Conservation (phyloP, 129 eudicot species). For the Erigeron canadensis region DNA sequence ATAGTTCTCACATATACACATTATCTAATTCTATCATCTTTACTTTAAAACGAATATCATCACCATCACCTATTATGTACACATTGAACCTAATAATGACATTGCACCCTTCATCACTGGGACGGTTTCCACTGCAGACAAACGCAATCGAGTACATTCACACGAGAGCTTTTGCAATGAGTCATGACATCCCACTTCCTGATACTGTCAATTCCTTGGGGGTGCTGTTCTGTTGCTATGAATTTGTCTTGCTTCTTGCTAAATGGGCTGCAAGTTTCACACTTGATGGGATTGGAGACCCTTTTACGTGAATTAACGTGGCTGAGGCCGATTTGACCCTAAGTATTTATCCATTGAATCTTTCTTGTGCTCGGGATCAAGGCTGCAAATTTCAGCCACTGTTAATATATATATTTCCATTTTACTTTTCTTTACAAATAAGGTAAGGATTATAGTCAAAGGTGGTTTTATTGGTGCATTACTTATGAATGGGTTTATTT, state of each 20-base stretch:
- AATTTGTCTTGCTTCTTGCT: slow-evolving; percentile 20
- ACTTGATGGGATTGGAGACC: slow-evolving; percentile 9
- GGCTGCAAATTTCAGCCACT: slow-evolving; percentile 49
- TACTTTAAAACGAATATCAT: slow-evolving; percentile 6
- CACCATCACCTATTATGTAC: slow-evolving; percentile 27
- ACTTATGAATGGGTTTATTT: background rate
- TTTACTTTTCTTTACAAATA: background rate
- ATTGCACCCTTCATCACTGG: slow-evolving; percentile 19
- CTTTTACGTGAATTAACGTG: slow-evolving; percentile 40
- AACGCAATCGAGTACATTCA: slow-evolving; percentile 22
- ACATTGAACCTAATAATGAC: slow-evolving; percentile 9
- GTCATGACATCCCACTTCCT: slow-evolving; percentile 26
- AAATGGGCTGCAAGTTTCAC: slow-evolving; percentile 18
- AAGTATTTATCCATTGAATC: slow-evolving; percentile 81
- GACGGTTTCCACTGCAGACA: slow-evolving; percentile 26
- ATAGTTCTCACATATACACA: slow-evolving; percentile 10
- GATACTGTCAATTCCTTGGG: slow-evolving; percentile 10
- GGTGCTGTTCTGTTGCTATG: slow-evolving; percentile 25
- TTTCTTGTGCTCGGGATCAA: slow-evolving; percentile 83
- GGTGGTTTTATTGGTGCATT: background rate
- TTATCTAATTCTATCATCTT: slow-evolving; percentile 4
- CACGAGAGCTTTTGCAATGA: slow-evolving; percentile 26
- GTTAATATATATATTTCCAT: background rate
- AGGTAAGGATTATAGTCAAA: background rate
- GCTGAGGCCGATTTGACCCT: slow-evolving; percentile 54